Conservation (phyloP, 1,139 yeast genomes). For the Wickerhamomyces sp. region DNA sequence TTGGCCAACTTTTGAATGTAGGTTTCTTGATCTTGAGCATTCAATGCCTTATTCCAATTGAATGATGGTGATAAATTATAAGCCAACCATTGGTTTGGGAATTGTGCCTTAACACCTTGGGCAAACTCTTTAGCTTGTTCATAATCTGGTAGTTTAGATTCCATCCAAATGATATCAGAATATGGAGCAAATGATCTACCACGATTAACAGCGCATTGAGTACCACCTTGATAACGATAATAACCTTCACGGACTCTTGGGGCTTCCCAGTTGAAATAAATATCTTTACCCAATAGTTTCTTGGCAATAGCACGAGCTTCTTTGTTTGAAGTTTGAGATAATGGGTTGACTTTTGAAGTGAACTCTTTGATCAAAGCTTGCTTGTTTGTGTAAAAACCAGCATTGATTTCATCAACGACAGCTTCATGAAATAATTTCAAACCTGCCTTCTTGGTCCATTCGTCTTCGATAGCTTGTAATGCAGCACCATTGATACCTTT, state of each 20-base stretch:
- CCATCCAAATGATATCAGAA: slow-evolving; percentile 98
- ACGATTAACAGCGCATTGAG: slow-evolving; percentile 96
- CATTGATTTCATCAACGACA: slow-evolving; percentile 75
- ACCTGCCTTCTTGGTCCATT: slow-evolving; percentile 83
- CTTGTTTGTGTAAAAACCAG: slow-evolving; percentile 57
- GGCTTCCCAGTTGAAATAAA: slow-evolving; percentile 93
- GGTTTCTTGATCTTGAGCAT: slow-evolving; percentile 80
- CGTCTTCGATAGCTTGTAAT: slow-evolving; percentile 68
- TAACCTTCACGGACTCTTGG: slow-evolving; percentile 97
- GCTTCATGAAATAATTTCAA: slow-evolving; percentile 90
- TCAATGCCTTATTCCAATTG: slow-evolving; percentile 97
- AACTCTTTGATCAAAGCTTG: slow-evolving; percentile 61
- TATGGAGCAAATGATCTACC: slow-evolving; percentile 95
- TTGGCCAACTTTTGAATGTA: slow-evolving; percentile 83
- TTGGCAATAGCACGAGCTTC: slow-evolving; percentile 80
- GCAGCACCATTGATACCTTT: slow-evolving; percentile 68
- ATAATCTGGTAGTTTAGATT: slow-evolving; percentile 92
- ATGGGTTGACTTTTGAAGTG: slow-evolving; percentile 66
- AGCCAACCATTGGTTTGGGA: slow-evolving; percentile 92
- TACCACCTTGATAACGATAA: slow-evolving; percentile 95
- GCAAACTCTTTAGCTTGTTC: slow-evolving; percentile 94
- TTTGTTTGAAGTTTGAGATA: slow-evolving; percentile 67
- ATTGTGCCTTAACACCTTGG: slow-evolving; percentile 75
- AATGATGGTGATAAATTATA: slow-evolving; percentile 95
- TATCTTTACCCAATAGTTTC: slow-evolving; percentile 73